phyloP scores from a whole-genome alignment of 2,329 filamentous ascomycete species.

The Polytolypa hystricis region DNA sequence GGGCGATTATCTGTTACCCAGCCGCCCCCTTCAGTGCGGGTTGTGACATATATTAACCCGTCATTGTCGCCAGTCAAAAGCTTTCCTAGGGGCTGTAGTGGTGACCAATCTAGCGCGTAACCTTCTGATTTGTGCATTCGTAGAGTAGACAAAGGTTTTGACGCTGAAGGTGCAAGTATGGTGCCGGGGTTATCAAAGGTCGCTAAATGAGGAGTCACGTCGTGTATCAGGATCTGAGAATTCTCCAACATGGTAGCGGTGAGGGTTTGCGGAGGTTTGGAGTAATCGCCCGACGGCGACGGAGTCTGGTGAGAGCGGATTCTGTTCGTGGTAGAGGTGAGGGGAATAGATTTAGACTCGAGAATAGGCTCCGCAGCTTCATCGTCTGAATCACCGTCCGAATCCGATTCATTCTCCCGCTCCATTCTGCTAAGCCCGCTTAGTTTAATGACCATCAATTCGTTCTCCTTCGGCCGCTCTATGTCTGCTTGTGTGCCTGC shows the following conservation, averaged over 20 bases:
- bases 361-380: conserved; percentile 73
- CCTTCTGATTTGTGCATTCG: conserved; percentile 87
- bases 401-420: conserved; percentile 52
- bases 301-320: conserved; percentile 78
- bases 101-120: conserved; percentile 96
- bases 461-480: conserved; percentile 68
- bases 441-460: conserved; percentile 92
- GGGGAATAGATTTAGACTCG: conserved; percentile 79
- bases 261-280: conserved; percentile 65
- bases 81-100: conserved; percentile 66
- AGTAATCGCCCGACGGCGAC: conserved; percentile 50
- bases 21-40: conserved; percentile 72
- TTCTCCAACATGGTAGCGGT: conserved; percentile 91
- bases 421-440: conserved; percentile 86
- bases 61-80: conserved; percentile 86
- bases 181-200: conserved; percentile 86
- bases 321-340: conserved; percentile 82
- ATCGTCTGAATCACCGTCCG: conserved; percentile 42
- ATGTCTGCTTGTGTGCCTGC: conserved; percentile 85
- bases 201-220: conserved; percentile 77
- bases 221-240: conserved; percentile 79
- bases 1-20: conserved; percentile 79
- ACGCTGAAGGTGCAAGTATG: conserved; percentile 66
- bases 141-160: conserved; percentile 78
- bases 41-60: conserved; percentile 80